These are phyloP conservation scores for Neurospora sp. DNA, from an alignment of 495 filamentous ascomycete genomes.

Conservation along the genomic window DNA sequence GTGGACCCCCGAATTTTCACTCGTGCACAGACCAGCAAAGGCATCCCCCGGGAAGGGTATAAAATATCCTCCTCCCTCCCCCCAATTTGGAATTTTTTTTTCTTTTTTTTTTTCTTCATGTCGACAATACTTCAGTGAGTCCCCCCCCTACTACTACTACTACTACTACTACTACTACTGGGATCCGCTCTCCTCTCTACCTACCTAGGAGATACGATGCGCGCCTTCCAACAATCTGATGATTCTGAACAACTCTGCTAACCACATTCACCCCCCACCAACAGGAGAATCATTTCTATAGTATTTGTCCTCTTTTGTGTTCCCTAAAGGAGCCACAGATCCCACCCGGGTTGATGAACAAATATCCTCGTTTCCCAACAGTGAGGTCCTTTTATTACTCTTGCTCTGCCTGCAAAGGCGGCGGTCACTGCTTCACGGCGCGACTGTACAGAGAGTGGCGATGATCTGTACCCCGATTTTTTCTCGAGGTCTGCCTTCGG, in stretches of 20 bases:
- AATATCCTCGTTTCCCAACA: conserved; percentile 50
- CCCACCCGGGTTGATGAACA: conserved; percentile 53
- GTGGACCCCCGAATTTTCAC: conserved; percentile 29
- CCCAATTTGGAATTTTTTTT: conserved; percentile 18
- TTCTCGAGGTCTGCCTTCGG: conserved; percentile 38
- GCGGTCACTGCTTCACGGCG: conserved; percentile 17
- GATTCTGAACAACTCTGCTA: too few relatives aligned
- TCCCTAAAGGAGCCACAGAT: conserved; percentile 61
- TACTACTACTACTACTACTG: conserved; percentile 12
- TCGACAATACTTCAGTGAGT: conserved; percentile 53
- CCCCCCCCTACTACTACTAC: too few relatives aligned
- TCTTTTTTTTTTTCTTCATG: conserved; percentile 33
- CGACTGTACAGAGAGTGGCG: conserved; percentile 49
- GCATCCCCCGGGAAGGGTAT: conserved; percentile 13
- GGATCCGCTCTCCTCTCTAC: background rate
- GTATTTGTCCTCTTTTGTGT: conserved; percentile 71
- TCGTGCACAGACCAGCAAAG: conserved; percentile 34
- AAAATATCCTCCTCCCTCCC: conserved; percentile 11
- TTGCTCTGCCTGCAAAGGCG: conserved; percentile 42
- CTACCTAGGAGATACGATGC: too few relatives aligned
- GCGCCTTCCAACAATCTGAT: too few relatives aligned
- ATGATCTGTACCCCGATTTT: conserved; percentile 51
- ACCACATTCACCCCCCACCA: too few relatives aligned
- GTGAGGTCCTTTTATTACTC: conserved; percentile 41
- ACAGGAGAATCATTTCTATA: conserved; percentile 80